These are phyloP conservation scores for Alternaria postmessia DNA, from an alignment of 2,329 filamentous ascomycete species.

Conservation along the genomic window DNA sequence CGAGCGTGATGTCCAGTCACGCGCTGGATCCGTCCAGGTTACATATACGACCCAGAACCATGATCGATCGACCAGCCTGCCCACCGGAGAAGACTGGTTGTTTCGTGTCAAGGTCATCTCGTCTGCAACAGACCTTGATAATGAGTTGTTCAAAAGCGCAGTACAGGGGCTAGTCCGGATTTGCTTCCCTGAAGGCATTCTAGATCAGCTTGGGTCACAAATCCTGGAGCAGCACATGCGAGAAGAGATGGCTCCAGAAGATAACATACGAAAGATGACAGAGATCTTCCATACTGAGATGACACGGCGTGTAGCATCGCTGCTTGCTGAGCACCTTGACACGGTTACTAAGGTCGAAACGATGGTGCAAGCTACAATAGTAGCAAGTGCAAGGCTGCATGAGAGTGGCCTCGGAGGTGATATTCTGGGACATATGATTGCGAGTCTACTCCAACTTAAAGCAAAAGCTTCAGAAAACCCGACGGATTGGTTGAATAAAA, in stretches of 20 bases:
- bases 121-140: conserved; percentile 9
- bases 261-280: conserved; percentile 27
- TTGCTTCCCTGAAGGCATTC: conserved; percentile 36
- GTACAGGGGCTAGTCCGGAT: conserved; percentile 37
- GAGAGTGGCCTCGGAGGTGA: conserved; percentile 6
- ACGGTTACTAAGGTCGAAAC: conserved; percentile 20
- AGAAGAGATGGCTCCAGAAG: conserved; percentile 17
- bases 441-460: not conserved
- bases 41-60: too few species aligned
- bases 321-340: conserved; percentile 33
- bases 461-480: not conserved
- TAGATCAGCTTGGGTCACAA: conserved; percentile 33
- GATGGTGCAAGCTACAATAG: conserved; percentile 18
- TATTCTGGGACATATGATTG: conserved; percentile 5
- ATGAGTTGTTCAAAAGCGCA: conserved; percentile 33
- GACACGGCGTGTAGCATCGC: conserved; percentile 26
- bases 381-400: conserved; percentile 20
- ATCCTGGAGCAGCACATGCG: conserved; percentile 34
- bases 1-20: too few species aligned
- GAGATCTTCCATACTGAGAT: conserved; percentile 28
- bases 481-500: conserved; percentile 3
- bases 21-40: too few species aligned
- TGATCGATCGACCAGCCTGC: not conserved
- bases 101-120: conserved; percentile 38
- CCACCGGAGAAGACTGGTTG: conserved; percentile 29